These are phyloP conservation scores for Ustilago loliicola DNA, from an alignment of 1,284 basidiomycete species.

Conservation along the genomic window DNA sequence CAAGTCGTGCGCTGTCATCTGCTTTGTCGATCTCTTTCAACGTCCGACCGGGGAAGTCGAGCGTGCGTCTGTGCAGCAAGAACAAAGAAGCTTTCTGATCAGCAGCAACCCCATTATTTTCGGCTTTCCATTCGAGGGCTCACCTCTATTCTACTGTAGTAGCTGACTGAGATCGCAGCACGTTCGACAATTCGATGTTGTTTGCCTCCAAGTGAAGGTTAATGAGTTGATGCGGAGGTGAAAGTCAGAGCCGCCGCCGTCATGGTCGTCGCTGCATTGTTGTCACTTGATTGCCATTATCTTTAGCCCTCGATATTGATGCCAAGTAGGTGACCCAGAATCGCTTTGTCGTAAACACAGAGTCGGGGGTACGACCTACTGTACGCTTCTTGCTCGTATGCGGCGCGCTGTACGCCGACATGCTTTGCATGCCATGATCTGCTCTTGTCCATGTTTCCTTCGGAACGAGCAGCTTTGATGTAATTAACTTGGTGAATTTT, in stretches of 20 bases:
- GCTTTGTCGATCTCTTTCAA: constrained; percentile 27
- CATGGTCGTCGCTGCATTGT: constrained; percentile 6
- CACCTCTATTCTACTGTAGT: neutral
- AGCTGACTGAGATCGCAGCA: neutral
- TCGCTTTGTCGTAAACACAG: neutral
- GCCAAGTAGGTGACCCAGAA: neutral
- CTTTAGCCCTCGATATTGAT: neutral
- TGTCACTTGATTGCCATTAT: neutral
- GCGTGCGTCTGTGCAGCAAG: neutral
- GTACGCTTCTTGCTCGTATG: neutral
- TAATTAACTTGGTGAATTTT: constrained; percentile 5
- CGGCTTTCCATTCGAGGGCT: neutral
- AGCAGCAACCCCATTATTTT: neutral
- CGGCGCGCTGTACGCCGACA: constrained; percentile 16
- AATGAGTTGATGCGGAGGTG: constrained; percentile 1
- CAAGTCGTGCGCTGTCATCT: neutral
- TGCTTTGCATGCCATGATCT: constrained; percentile 7
- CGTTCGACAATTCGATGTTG: neutral
- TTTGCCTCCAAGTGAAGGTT: no score
- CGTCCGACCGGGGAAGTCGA: constrained; percentile 8
- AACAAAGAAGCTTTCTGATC: constrained; percentile 1
- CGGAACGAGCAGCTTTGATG: neutral
- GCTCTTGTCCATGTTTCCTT: neutral
- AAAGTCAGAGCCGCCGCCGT: constrained; percentile 17
- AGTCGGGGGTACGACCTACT: neutral